Evolutionary conservation across 2,329 filamentous ascomycete genomes (phyloP).

Genomic region (Arthrobotrys entomopaga): DNA sequence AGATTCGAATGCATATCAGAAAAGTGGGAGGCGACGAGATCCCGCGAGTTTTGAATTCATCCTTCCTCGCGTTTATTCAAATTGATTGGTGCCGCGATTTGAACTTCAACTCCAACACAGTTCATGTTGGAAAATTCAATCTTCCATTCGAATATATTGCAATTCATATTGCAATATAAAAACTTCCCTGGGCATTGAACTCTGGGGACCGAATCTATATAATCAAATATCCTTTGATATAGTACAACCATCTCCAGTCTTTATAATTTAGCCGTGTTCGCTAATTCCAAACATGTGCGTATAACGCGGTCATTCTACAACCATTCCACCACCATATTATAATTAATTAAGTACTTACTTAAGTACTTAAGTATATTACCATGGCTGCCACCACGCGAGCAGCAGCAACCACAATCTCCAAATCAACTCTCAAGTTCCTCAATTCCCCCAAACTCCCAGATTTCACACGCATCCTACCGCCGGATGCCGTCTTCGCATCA

Average conservation of each 20-base stretch:
- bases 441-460: conserved; percentile 38
- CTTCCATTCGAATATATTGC: background rate
- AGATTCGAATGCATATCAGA: conserved; percentile 29
- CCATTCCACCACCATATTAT: no score
- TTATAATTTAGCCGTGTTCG: no score
- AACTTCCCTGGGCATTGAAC: no score
- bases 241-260: no score
- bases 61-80: background rate
- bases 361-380: no score
- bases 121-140: background rate
- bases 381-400: conserved; percentile 21
- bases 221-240: no score
- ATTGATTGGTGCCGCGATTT: conserved; percentile 19
- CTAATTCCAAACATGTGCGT: no score
- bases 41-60: background rate
- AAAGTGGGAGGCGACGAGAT: background rate
- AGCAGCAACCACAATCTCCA: background rate
- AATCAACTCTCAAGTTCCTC: conserved; percentile 17
- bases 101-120: conserved; percentile 38
- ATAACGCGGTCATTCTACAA: no score
- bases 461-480: conserved; percentile 33
- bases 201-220: no score
- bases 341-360: no score
- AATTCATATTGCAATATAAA: background rate
- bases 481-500: conserved; percentile 32